Evolutionary conservation across 345 rosid genomes (phyloP).

Genomic region (Acer saccharum): DNA sequence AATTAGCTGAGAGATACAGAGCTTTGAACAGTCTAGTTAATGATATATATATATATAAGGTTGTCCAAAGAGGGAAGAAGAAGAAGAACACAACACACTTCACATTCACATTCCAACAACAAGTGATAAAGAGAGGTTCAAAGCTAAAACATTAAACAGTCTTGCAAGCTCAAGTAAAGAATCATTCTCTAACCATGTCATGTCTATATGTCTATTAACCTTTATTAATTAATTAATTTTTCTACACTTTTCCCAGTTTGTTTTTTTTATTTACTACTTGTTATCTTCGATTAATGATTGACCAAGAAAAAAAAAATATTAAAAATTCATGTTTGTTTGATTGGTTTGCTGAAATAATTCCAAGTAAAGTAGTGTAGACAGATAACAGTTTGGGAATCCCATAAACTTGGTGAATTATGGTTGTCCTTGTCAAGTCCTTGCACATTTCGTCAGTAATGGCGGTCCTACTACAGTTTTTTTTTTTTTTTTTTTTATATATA

Average conservation of each 20-base stretch:
- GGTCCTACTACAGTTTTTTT: background rate
- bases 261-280: background rate
- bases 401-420: background rate
- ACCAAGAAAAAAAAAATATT: no score
- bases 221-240: background rate
- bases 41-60: background rate
- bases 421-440: background rate
- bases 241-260: no score
- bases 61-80: background rate
- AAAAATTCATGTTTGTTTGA: no score
- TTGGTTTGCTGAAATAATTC: background rate
- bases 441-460: background rate
- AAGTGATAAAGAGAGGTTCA: constrained; percentile 1
- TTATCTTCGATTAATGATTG: background rate
- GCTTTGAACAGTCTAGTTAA: constrained; percentile 5
- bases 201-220: background rate
- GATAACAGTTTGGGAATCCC: background rate
- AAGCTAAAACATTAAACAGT: constrained; percentile 33
- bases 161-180: constrained; percentile 48
- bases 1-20: constrained; percentile 4
- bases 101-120: constrained; percentile 10
- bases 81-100: background rate
- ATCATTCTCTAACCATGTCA: constrained; percentile 29
- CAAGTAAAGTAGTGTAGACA: no score
- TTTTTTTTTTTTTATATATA: no score